Percentiles rank a stretch among this genome's conserved stretches.
These are phyloP conservation scores for Mentha longifolia DNA, from an alignment of 257 asterid genomes.

Conservation along the genomic window DNA sequence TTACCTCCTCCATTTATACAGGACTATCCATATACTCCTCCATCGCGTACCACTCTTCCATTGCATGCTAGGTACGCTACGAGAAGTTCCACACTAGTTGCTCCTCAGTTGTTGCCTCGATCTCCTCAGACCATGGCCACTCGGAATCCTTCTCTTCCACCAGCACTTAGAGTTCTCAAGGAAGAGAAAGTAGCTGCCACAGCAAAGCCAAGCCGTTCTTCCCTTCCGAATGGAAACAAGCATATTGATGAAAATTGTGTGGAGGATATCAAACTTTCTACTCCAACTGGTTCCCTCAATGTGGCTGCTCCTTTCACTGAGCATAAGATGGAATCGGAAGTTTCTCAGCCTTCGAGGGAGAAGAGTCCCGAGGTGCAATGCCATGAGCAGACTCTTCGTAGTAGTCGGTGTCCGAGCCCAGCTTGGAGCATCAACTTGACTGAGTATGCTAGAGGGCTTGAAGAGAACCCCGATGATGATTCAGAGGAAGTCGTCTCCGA, in stretches of 20 bases:
- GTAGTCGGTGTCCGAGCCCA: background rate
- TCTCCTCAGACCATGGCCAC: background rate
- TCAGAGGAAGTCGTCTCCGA: background rate
- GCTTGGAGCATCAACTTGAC: background rate
- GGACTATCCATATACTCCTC: background rate
- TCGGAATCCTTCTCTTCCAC: background rate
- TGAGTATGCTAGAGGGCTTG: background rate
- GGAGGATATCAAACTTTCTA: background rate
- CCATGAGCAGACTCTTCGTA: background rate
- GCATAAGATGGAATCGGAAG: background rate
- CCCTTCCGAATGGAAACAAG: background rate
- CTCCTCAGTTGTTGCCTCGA: background rate
- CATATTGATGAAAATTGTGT: too few species aligned
- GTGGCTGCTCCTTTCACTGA: background rate
- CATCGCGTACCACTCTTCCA: background rate
- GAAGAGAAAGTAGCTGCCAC: background rate
- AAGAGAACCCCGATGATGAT: background rate
- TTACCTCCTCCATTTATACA: background rate
- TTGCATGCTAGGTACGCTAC: background rate
- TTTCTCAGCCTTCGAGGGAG: too few species aligned
- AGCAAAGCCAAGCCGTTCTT: background rate
- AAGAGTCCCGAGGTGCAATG: background rate
- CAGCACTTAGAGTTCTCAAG: background rate
- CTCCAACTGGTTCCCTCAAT: background rate
- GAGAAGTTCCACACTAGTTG: background rate